Evolutionary conservation across 805 yeast species (phyloP).

Genomic region (Sugiyamaella americana): DNA sequence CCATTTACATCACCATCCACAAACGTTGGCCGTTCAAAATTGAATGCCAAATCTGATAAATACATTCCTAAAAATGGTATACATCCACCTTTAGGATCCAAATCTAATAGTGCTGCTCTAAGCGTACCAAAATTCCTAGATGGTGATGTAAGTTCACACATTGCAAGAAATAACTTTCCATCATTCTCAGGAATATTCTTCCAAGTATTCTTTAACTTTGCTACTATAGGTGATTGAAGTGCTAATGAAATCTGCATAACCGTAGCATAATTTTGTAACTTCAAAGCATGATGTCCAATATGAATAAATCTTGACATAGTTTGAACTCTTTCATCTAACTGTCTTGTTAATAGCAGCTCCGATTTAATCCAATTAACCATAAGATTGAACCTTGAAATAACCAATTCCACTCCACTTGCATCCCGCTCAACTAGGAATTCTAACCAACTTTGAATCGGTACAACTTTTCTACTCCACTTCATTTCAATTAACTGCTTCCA

Average conservation of each 20-base stretch:
- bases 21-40: slow-evolving; percentile 54
- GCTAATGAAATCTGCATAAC: slow-evolving; percentile 84
- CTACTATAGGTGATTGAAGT: slow-evolving; percentile 58
- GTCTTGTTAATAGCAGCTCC: slow-evolving; percentile 68
- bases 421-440: slow-evolving; percentile 55
- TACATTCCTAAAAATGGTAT: slow-evolving; percentile 88
- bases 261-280: slow-evolving; percentile 76
- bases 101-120: slow-evolving; percentile 54
- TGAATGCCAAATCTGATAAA: slow-evolving; percentile 73
- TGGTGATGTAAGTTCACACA: slow-evolving; percentile 71
- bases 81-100: slow-evolving; percentile 65
- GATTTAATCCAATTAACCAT: slow-evolving; percentile 90
- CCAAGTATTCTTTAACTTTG: slow-evolving; percentile 67
- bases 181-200: slow-evolving; percentile 65
- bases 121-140: slow-evolving; percentile 63
- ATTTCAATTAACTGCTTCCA: slow-evolving; percentile 85
- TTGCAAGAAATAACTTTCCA: slow-evolving; percentile 53
- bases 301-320: slow-evolving; percentile 84
- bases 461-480: slow-evolving; percentile 61
- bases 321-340: slow-evolving; percentile 52
- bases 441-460: slow-evolving; percentile 78
- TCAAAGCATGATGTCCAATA: slow-evolving; percentile 67
- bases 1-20: slow-evolving; percentile 28
- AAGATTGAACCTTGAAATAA: slow-evolving; percentile 78
- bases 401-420: slow-evolving; percentile 71